Conservation (phyloP, 352 stramenopile genomes). For the Phytopythium ostracodes region DNA sequence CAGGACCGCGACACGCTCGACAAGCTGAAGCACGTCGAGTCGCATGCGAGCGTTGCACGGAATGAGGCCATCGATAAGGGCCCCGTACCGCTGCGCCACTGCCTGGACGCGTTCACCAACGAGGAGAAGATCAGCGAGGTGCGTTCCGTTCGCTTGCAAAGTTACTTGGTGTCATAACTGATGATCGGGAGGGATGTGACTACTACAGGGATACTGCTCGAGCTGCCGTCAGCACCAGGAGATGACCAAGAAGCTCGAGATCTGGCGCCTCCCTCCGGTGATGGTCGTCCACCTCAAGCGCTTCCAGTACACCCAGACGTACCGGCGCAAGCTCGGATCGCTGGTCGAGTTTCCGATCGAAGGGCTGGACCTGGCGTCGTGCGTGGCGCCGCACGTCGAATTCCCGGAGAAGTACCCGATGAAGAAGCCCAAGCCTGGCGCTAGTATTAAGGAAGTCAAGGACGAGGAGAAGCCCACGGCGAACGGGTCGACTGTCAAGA, state of each 20-base stretch:
- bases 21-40: constrained; percentile 84
- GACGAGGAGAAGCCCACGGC: constrained; percentile 2
- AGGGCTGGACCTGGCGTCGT: constrained; percentile 91
- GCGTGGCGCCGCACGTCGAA: constrained; percentile 82
- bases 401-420: constrained; percentile 77
- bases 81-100: constrained; percentile 77
- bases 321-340: constrained; percentile 82
- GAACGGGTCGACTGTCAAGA: constrained; percentile 2
- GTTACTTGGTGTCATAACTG: constrained; percentile 5
- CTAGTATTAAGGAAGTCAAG: constrained; percentile 1
- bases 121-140: constrained; percentile 87
- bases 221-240: constrained; percentile 94
- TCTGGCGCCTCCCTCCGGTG: constrained; percentile 96
- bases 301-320: constrained; percentile 97
- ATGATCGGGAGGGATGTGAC: not conserved
- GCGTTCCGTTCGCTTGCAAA: not conserved
- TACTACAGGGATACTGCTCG: constrained; percentile 90
- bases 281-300: constrained; percentile 99
- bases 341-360: constrained; percentile 96
- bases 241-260: constrained; percentile 98
- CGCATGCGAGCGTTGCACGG: constrained; percentile 73
- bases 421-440: constrained; percentile 35
- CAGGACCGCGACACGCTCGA: constrained; percentile 79
- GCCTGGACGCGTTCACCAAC: constrained; percentile 79
- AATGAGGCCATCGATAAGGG: constrained; percentile 88